Evolutionary conservation across 1,284 basidiomycete genomes (phyloP).

Genomic region (Neonothopanus nambi): DNA sequence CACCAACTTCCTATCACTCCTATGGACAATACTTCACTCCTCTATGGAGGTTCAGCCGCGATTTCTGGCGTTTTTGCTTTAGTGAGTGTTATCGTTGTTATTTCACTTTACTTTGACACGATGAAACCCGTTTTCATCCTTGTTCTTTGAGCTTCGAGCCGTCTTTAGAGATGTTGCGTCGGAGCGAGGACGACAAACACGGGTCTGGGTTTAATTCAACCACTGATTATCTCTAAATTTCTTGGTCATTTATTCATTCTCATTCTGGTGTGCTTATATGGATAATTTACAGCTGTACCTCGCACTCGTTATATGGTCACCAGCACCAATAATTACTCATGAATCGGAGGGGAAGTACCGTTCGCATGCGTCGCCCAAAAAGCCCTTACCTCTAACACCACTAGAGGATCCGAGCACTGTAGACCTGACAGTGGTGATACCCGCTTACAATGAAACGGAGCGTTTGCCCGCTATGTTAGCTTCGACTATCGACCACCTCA

Average conservation of each 20-base stretch:
- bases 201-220: constrained; percentile 47
- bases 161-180: constrained; percentile 47
- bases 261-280: not conserved
- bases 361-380: constrained; percentile 49
- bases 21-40: constrained; percentile 36
- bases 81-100: constrained; percentile 23
- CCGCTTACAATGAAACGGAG: constrained; percentile 86
- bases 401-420: constrained; percentile 54
- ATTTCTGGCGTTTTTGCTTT: constrained; percentile 30
- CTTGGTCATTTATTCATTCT: constrained; percentile 18
- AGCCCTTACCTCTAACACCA: constrained; percentile 50
- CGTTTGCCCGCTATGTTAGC: constrained; percentile 83
- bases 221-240: constrained; percentile 20
- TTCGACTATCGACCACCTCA: constrained; percentile 66
- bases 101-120: constrained; percentile 28
- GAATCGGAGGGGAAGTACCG: constrained; percentile 69
- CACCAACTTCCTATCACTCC: too few species aligned
- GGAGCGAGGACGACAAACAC: constrained; percentile 59
- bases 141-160: constrained; percentile 83
- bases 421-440: constrained; percentile 81
- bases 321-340: constrained; percentile 59
- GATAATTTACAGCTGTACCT: constrained; percentile 52
- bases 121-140: constrained; percentile 81
- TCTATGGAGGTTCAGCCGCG: constrained; percentile 35
- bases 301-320: constrained; percentile 67